These are phyloP conservation scores for Fraxinus albicans DNA, from an alignment of 305 asterid species.

Conservation along the genomic window DNA sequence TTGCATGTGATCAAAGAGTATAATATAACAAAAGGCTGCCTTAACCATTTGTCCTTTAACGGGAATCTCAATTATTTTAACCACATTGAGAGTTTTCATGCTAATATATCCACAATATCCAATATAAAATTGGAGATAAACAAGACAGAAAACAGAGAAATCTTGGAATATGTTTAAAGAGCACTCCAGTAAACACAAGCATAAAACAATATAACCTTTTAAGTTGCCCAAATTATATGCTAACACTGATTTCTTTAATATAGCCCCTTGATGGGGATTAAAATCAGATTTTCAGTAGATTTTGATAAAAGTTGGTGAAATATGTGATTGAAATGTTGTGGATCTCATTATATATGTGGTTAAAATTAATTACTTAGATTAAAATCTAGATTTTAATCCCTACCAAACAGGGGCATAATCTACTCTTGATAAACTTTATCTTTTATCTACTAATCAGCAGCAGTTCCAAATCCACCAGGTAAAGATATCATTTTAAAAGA, in stretches of 20 bases:
- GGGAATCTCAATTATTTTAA: constrained; percentile 56
- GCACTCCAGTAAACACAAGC: constrained; percentile 37
- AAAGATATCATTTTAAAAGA: constrained; percentile 1
- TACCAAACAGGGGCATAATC: background rate
- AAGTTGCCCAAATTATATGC: constrained; percentile 30
- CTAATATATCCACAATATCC: constrained; percentile 25
- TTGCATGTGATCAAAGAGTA: constrained; percentile 67
- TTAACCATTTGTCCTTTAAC: constrained; percentile 44
- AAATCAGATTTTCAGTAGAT: no score
- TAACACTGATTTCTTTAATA: constrained; percentile 12
- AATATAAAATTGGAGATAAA: constrained; percentile 36
- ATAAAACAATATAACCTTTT: constrained; percentile 46
- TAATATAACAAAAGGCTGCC: constrained; percentile 44
- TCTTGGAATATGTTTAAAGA: constrained; percentile 35
- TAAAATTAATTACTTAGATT: no score
- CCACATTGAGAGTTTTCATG: constrained; percentile 37
- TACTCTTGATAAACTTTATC: constrained; percentile 14
- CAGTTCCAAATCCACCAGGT: background rate
- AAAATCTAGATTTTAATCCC: no score
- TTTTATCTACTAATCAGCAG: constrained; percentile 16
- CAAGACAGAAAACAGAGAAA: constrained; percentile 30
- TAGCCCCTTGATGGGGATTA: background rate
- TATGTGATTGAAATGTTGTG: no score
- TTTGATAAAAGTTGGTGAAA: no score
- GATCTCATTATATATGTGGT: no score